Evolutionary conservation across 164 flowering plant species (phyloP).

Genomic region (Stephania japonica): DNA sequence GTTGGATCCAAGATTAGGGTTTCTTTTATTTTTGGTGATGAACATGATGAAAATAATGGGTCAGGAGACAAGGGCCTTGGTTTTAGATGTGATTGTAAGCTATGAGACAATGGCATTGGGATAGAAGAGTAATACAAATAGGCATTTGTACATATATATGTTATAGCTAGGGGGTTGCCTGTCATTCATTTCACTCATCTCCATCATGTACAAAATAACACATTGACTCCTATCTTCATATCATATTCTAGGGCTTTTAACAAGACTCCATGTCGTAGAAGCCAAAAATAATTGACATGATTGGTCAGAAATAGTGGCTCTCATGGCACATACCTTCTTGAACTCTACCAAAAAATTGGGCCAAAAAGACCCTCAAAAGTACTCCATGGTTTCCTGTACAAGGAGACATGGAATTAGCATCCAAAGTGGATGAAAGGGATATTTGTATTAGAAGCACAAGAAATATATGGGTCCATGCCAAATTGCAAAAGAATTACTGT

Average conservation of each 20-base stretch:
- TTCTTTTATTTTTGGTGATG: background rate
- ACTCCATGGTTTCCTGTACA: background rate
- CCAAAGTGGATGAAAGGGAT: constrained; percentile 6
- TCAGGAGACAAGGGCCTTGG: constrained; percentile 13
- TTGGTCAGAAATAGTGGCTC: constrained; percentile 15
- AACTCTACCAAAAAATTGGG: background rate
- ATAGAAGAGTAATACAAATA: constrained; percentile 1
- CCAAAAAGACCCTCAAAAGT: background rate
- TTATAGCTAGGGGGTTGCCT: constrained; percentile 16
- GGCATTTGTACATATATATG: background rate
- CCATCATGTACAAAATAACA: constrained; percentile 14
- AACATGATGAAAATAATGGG: background rate
- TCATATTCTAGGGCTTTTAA: constrained; percentile 9
- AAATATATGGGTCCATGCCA: background rate
- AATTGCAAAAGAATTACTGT: background rate
- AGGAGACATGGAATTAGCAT: constrained; percentile 9
- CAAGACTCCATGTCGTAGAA: constrained; percentile 40
- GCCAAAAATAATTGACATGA: constrained; percentile 21
- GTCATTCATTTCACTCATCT: constrained; percentile 18
- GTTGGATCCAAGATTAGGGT: constrained; percentile 2
- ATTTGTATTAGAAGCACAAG: background rate
- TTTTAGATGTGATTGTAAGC: constrained; percentile 16
- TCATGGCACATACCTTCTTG: constrained; percentile 3
- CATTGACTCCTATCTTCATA: constrained; percentile 20
- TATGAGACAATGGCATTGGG: constrained; percentile 38